Evolutionary conservation across 208 protist species (phyloP).

Genomic region (Dictyostelium gargantuum): DNA sequence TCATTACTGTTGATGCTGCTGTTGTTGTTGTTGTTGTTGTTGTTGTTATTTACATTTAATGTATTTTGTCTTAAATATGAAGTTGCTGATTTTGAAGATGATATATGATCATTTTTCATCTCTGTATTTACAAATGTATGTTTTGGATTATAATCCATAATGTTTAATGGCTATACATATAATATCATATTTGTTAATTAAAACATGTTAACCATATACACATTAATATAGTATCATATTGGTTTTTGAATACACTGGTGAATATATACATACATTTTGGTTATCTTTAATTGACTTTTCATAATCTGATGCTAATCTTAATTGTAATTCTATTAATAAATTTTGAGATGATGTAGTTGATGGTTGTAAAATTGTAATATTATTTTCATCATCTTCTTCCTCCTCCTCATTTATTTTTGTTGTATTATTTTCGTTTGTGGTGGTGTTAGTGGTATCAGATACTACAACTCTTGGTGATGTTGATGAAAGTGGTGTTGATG

Average conservation of each 20-base stretch:
- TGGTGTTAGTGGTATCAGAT: not conserved
- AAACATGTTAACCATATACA: no score
- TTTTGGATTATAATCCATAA: constrained; percentile 60
- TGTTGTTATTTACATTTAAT: not conserved
- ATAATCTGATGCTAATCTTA: constrained; percentile 2
- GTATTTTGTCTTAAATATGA: constrained; percentile 32
- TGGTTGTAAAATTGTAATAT: constrained; percentile 1
- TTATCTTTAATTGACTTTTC: constrained; percentile 10
- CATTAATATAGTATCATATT: no score
- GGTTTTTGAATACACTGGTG: no score
- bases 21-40: not conserved
- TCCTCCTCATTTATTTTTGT: not conserved
- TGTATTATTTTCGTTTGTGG: not conserved
- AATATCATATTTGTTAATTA: no score
- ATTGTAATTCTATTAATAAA: constrained; percentile 41
- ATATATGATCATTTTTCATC: constrained; percentile 57
- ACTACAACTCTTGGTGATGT: not conserved
- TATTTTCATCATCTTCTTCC: not conserved
- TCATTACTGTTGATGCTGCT: not conserved
- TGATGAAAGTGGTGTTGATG: not conserved
- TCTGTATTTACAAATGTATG: constrained; percentile 50
- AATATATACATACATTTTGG: constrained; percentile 30
- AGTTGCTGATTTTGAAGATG: constrained; percentile 29
- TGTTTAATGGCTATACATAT: constrained; percentile 43
- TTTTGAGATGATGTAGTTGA: constrained; percentile 28